phyloP scores from a whole-genome alignment of 2,329 filamentous ascomycete genomes.

The Alternaria burnsii region DNA sequence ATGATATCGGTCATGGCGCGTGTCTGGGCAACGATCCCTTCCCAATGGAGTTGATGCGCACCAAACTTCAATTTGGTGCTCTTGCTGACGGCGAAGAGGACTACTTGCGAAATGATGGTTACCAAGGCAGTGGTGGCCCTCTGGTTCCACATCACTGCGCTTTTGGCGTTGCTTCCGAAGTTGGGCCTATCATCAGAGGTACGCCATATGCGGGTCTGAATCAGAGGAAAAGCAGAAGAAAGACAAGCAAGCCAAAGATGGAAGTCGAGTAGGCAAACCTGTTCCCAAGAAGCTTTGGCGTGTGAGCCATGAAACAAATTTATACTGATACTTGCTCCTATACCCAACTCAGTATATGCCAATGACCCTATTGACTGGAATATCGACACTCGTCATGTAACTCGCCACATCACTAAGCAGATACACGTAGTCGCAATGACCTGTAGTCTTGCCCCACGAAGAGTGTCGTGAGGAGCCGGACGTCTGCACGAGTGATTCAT shows the following conservation, averaged over 20 bases:
- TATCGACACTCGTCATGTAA: too few species aligned
- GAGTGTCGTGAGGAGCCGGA: slow-evolving; percentile 24
- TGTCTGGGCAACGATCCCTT: slow-evolving; percentile 53
- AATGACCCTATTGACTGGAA: too few species aligned
- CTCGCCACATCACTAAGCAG: too few species aligned
- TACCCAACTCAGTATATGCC: too few species aligned
- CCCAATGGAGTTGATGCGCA: slow-evolving; percentile 49
- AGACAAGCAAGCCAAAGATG: neutral
- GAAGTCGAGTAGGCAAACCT: neutral
- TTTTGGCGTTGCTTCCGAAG: slow-evolving; percentile 42
- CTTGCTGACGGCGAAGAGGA: slow-evolving; percentile 42
- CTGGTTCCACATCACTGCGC: slow-evolving; percentile 38
- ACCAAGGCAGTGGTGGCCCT: slow-evolving; percentile 24
- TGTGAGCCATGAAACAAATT: neutral
- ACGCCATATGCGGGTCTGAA: slow-evolving; percentile 34
- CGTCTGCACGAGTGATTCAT: slow-evolving; percentile 23
- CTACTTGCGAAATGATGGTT: slow-evolving; percentile 28
- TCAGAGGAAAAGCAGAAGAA: neutral
- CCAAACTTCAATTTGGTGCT: slow-evolving; percentile 50
- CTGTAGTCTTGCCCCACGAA: slow-evolving; percentile 8
- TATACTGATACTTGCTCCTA: neutral
- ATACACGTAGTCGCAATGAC: neutral
- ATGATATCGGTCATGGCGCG: slow-evolving; percentile 51
- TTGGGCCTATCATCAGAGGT: slow-evolving; percentile 31
- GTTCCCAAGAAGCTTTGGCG: too few species aligned